Conservation (phyloP, 1,284 basidiomycete genomes). For the Ceraceosorus bombacis region DNA sequence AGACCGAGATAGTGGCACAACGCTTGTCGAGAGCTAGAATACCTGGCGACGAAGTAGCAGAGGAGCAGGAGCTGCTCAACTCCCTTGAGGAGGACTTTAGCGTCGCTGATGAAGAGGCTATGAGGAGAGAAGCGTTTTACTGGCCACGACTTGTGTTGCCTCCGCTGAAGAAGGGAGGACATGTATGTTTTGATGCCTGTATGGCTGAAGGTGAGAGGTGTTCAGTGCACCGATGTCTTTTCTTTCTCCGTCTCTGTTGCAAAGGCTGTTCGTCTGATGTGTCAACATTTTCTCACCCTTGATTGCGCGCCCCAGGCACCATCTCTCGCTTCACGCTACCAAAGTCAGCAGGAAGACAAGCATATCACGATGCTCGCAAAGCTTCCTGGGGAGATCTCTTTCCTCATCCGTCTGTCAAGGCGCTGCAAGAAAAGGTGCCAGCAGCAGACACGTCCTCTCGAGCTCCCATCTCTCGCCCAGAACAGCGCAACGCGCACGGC, state of each 20-base stretch:
- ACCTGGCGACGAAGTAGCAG: no score
- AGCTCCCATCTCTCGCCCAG: neutral
- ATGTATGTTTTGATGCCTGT: constrained; percentile 87
- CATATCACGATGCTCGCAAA: constrained; percentile 90
- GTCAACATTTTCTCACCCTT: neutral
- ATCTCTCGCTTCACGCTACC: constrained; percentile 85
- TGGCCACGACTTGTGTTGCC: constrained; percentile 89
- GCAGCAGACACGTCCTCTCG: neutral
- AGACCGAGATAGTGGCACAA: no score
- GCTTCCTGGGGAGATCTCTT: constrained; percentile 88
- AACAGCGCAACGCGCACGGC: neutral
- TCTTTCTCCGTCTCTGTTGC: neutral
- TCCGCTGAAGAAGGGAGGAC: constrained; percentile 83
- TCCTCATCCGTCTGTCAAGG: constrained; percentile 57
- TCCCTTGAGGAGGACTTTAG: neutral
- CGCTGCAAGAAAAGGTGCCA: neutral
- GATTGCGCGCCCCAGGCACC: constrained; percentile 54
- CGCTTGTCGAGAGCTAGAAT: no score
- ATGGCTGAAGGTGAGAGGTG: constrained; percentile 53
- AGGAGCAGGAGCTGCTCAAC: no score
- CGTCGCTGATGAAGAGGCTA: constrained; percentile 2
- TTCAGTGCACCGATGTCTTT: neutral
- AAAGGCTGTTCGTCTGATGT: neutral
- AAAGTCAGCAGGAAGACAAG: constrained; percentile 84
- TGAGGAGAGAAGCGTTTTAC: constrained; percentile 3